Base-by-base conservation (phyloP, 176 grass and related monocot genomes). In the Aegilops speltoides region DNA sequence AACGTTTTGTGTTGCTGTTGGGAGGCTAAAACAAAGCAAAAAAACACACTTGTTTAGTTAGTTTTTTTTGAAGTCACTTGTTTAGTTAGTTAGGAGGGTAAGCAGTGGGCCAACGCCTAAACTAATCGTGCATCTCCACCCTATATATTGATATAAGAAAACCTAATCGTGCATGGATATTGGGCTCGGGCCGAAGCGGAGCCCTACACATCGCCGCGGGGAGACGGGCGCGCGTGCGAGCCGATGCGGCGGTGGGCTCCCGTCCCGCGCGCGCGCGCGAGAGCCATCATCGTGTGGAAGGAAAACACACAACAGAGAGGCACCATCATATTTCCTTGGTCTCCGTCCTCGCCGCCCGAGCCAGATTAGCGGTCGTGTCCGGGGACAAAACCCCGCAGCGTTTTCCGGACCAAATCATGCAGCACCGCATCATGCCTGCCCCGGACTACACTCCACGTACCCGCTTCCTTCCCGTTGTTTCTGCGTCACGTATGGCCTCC, bases 371-470 rank as follows among this genome's bases (percentile, higher is more conserved):
- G 79, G 77, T 24, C 85, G 57, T 78, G 83, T 17, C 19, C 38
- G 78, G 87, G 66, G 82, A 88, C 82, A 89, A 68, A 10, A 69
- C 22, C 4, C 86, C 67, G 56, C 93, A 25, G 64, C 56, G 59
- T 90, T 75, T 90, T 90, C 32, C 77, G 79, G 86, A 87, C 90
- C 83, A 57, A 88, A 91, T 93, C 84, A 91, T 89, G 82, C 46
- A n/a, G 54, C 82, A 41, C 17, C 29, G 29, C 87, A 89, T 84
- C 87, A 74, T 84, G 82, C 4, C 65, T 31, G 13, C 12, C 5
- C 81, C 67, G 54, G 12, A 22, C 28, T 60, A 8, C 50, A 31
- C 31, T 36, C 33, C 28, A 67, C 25, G 6, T 5, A 66, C 6
- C 25, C 63, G 4, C 7, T 4, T 62, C 81, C 67, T 22, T 5